Conservation (phyloP, 495 filamentous ascomycete species). For the Penicillium silybi region DNA sequence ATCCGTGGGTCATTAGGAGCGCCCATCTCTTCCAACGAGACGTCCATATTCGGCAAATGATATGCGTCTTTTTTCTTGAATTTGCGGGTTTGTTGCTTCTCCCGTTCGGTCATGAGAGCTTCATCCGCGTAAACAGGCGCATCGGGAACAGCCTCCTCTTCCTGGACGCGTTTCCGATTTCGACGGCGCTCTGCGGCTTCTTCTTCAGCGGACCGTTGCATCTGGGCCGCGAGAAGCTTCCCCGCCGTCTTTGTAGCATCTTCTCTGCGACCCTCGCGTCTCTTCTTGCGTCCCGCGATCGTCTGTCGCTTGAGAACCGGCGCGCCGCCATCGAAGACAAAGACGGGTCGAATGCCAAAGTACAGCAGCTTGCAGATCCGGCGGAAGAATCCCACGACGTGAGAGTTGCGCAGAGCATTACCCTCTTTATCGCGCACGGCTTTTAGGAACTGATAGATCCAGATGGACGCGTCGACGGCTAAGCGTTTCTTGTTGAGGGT, state of each 20-base stretch:
- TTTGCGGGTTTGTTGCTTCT: conserved; percentile 67
- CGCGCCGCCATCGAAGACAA: conserved; percentile 96
- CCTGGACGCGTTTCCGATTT: conserved; percentile 38
- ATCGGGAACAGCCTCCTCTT: conserved; percentile 65
- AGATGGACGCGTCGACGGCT: conserved; percentile 96
- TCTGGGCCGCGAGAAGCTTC: conserved; percentile 84
- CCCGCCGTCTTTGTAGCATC: conserved; percentile 90
- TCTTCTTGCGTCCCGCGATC: conserved; percentile 68
- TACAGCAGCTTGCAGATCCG: conserved; percentile 95
- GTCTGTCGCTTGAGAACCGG: conserved; percentile 89
- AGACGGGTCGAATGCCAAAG: conserved; percentile 94
- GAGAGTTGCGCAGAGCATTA: conserved; percentile 90
- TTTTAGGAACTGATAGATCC: conserved; percentile 99
- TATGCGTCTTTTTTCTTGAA: conserved; percentile 93
- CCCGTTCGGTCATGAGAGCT: conserved; percentile 70
- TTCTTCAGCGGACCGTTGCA: conserved; percentile 83
- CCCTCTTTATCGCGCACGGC: conserved; percentile 98
- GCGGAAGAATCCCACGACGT: conserved; percentile 96
- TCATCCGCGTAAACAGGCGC: conserved; percentile 87
- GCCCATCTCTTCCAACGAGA: conserved; percentile 76
- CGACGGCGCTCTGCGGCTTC: conserved; percentile 63
- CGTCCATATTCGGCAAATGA: conserved; percentile 81
- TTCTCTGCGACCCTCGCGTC: conserved; percentile 83
- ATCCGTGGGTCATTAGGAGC: conserved; percentile 86
- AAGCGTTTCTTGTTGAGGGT: conserved; percentile 93